Evolutionary conservation across 2,329 filamentous ascomycete species (phyloP).

Genomic region (Pleurostoma richardsiae): DNA sequence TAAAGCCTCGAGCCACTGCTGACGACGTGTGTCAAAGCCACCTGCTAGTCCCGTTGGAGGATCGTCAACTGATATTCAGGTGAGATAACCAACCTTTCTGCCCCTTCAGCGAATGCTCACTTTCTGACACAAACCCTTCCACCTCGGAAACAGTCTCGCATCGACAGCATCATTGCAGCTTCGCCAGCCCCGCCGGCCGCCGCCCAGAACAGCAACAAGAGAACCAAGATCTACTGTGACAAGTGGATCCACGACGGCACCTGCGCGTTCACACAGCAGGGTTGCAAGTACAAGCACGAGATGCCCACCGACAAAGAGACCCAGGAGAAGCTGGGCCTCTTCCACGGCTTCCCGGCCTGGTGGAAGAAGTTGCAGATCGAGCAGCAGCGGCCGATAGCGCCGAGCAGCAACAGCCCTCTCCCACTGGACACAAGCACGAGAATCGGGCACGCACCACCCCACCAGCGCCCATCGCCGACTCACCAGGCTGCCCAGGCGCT

Average conservation of each 20-base stretch:
- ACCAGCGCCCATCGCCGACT: no score
- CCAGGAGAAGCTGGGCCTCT: conserved; percentile 66
- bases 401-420: background rate
- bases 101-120: no score
- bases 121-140: no score
- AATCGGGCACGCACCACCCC: no score
- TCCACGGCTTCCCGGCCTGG: conserved; percentile 57
- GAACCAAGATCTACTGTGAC: conserved; percentile 72
- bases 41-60: no score
- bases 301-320: conserved; percentile 70
- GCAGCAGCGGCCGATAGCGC: conserved; percentile 13
- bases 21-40: no score
- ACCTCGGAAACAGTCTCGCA: conserved; percentile 19
- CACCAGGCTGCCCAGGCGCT: no score
- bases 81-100: no score
- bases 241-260: conserved; percentile 86
- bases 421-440: background rate
- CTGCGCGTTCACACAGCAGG: conserved; percentile 80
- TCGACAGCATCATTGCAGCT: conserved; percentile 28
- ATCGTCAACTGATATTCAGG: no score
- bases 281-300: conserved; percentile 85
- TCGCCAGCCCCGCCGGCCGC: conserved; percentile 3
- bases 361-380: conserved; percentile 52
- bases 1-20: no score
- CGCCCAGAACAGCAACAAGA: conserved; percentile 34